Evolutionary conservation across 2,329 filamentous ascomycete genomes (phyloP).

Genomic region (Delphinella strobiligena): DNA sequence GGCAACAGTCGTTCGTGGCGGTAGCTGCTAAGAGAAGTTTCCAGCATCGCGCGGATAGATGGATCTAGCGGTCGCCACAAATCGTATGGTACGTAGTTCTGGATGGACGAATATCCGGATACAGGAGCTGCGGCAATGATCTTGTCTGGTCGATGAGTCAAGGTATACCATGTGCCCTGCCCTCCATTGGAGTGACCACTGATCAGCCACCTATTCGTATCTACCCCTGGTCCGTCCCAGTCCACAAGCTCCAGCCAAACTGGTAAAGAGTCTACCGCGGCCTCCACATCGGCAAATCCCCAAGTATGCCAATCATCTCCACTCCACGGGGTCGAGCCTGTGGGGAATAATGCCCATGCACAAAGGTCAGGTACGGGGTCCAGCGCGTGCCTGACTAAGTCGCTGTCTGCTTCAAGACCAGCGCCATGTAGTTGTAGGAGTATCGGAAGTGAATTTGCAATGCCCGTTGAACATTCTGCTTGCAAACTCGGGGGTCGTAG

Average conservation of each 20-base stretch:
- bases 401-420: slow-evolving; percentile 41
- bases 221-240: slow-evolving; percentile 38
- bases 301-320: slow-evolving; percentile 51
- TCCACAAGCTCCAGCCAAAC: slow-evolving; percentile 35
- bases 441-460: slow-evolving; percentile 25
- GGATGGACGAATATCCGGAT: slow-evolving; percentile 47
- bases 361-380: slow-evolving; percentile 40
- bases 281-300: slow-evolving; percentile 45
- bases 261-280: slow-evolving; percentile 37
- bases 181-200: slow-evolving; percentile 49
- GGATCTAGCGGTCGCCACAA: slow-evolving; percentile 45
- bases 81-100: slow-evolving; percentile 46
- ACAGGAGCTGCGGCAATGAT: slow-evolving; percentile 44
- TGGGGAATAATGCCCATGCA: slow-evolving; percentile 44
- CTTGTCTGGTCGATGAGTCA: slow-evolving; percentile 45
- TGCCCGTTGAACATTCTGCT: neutral
- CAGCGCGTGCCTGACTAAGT: slow-evolving; percentile 34
- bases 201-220: slow-evolving; percentile 38
- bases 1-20: slow-evolving; percentile 42
- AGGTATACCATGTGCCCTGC: slow-evolving; percentile 45
- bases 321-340: slow-evolving; percentile 46
- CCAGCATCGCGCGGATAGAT: slow-evolving; percentile 33
- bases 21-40: slow-evolving; percentile 38
- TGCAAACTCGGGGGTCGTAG: slow-evolving; percentile 40
- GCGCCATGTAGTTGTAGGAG: slow-evolving; percentile 44